Conservation (phyloP, 345 rosid species). For the Populus davidiana region DNA sequence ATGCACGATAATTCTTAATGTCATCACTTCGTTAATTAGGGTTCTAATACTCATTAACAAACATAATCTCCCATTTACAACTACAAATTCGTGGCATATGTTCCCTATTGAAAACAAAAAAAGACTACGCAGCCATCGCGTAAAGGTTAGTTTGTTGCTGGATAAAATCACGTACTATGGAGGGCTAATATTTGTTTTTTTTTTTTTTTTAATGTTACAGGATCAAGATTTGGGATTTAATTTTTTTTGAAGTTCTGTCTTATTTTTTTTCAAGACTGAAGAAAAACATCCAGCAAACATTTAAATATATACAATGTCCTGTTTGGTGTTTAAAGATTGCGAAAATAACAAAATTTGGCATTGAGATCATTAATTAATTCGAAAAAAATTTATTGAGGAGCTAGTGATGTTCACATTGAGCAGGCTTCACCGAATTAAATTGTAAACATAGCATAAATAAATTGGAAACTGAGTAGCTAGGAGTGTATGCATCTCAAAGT, state of each 20-base stretch:
- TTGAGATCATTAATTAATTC: background rate
- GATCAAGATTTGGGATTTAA: too few relatives aligned
- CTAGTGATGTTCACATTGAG: background rate
- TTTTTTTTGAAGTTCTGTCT: background rate
- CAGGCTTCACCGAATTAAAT: background rate
- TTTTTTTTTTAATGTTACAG: too few relatives aligned
- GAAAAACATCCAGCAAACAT: background rate
- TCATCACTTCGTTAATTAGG: background rate
- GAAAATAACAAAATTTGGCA: background rate
- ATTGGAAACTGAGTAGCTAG: background rate
- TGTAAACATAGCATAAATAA: background rate
- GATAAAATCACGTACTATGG: background rate
- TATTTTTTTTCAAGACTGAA: background rate
- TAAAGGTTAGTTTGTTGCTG: background rate
- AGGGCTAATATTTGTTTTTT: background rate
- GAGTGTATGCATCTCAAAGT: background rate
- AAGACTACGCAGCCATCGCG: too few relatives aligned
- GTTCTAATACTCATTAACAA: background rate
- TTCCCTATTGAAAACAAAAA: too few relatives aligned
- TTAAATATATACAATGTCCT: background rate
- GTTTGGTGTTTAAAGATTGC: too few relatives aligned
- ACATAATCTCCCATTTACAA: background rate
- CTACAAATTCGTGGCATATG: too few relatives aligned
- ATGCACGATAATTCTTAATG: background rate
- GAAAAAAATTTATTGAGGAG: background rate